phyloP scores from a whole-genome alignment of 192 early-diverging fungal genomes.

The Coemansia sp. region DNA sequence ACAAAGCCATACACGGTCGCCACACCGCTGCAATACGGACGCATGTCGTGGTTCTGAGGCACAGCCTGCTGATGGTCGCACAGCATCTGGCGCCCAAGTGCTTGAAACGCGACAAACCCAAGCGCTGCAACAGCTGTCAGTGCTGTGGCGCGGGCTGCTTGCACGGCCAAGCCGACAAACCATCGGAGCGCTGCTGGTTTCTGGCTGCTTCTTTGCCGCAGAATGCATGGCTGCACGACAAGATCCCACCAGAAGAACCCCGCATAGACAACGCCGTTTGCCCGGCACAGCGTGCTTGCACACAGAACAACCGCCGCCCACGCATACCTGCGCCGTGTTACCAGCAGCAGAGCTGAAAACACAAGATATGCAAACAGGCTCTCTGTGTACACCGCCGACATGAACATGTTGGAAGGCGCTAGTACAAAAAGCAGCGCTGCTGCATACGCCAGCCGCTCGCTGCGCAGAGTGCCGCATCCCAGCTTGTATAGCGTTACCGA shows the following conservation, averaged over 20 bases:
- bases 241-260: conserved; percentile 84
- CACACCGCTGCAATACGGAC: conserved; percentile 70
- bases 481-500: conserved; percentile 73
- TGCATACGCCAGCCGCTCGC: conserved; percentile 62
- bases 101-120: conserved; percentile 67
- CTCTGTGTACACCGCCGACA: conserved; percentile 89
- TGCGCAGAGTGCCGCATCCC: conserved; percentile 35
- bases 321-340: conserved; percentile 51
- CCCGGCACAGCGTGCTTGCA: conserved; percentile 62
- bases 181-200: neutral
- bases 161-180: neutral
- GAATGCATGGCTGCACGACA: conserved; percentile 19
- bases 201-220: neutral
- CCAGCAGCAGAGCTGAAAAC: conserved; percentile 74
- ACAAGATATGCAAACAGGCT: conserved; percentile 78
- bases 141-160: conserved; percentile 16
- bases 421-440: conserved; percentile 72
- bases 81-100: conserved; percentile 61
- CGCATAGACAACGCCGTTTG: conserved; percentile 80
- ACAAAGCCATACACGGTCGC: conserved; percentile 83
- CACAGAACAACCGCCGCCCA: conserved; percentile 68
- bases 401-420: conserved; percentile 80
- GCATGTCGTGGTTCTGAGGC: neutral
- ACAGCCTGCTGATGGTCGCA: conserved; percentile 52
- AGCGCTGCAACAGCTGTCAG: conserved; percentile 53